These are phyloP conservation scores for Thuja plicata DNA, from an alignment of 83 land plant species.

Conservation along the genomic window DNA sequence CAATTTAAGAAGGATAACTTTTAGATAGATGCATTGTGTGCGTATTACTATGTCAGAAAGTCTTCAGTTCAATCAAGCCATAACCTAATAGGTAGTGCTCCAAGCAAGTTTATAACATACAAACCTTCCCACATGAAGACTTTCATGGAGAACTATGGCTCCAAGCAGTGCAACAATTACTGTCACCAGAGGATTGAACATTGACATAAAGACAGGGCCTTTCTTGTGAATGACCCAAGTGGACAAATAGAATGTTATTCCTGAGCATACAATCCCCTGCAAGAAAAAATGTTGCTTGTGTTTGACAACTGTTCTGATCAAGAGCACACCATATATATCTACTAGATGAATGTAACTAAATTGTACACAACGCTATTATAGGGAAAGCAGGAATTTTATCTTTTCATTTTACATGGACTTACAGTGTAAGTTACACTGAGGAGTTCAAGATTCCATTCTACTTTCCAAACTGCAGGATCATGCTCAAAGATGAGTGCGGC, in stretches of 20 bases:
- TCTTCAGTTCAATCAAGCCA: too few species aligned
- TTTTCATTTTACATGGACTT: constrained; percentile 18
- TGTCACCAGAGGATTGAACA: constrained; percentile 25
- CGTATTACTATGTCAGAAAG: too few species aligned
- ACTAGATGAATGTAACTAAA: too few species aligned
- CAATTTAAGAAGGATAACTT: too few species aligned
- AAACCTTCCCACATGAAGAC: constrained; percentile 40
- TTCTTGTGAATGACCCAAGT: constrained; percentile 30
- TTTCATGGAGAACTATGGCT: constrained; percentile 23
- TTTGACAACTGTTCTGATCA: too few species aligned
- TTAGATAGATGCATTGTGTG: too few species aligned
- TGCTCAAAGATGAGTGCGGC: constrained; percentile 34
- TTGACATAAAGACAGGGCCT: constrained; percentile 40
- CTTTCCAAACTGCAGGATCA: constrained; percentile 36
- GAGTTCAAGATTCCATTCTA: constrained; percentile 48
- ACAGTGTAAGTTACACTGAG: constrained; percentile 46
- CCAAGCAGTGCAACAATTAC: constrained; percentile 23
- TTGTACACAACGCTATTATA: neutral
- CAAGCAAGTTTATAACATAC: neutral
- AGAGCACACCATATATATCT: neutral
- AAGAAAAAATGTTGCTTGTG: neutral
- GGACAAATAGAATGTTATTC: constrained; percentile 16
- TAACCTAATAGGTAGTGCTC: too few species aligned
- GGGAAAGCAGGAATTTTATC: neutral
- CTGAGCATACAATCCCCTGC: constrained; percentile 33